Evolutionary conservation across 2,329 filamentous ascomycete genomes (phyloP), one percentile per base, ranked within the genome.

Genomic region (Aspergillus novoparasiticus): DNA sequence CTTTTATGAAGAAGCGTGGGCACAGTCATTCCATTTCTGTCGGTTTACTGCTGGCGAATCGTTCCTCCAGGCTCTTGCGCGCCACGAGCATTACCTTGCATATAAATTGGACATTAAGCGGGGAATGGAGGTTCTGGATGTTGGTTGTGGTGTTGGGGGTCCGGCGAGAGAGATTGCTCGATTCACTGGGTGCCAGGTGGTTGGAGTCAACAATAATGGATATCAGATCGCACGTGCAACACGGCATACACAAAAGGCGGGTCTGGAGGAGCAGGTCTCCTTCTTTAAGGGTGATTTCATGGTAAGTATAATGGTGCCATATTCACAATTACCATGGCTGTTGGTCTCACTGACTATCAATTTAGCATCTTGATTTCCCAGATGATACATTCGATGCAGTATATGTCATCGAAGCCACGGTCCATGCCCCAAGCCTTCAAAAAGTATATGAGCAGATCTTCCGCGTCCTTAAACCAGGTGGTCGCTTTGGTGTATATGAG

Each of bases 201-300:
- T 92, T 26, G 94, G 94, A 51, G 82, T 97, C 77, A 98, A 97
- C 87, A 97, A 97, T 87, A 97, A 97, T 80, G 92, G 97, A 82
- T 98, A 98, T 84, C 94, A 98, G 82, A 96, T 98, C 69, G 88
- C 97, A 76, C 91, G 94, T 68, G 94, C 93, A 21, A 93, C 88
- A 14, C 83, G 85, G 59, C 96, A 97, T 76, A 92, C 93, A 3
- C 80, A 85, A 64, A 92, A 92, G 80, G 92, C 95, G 80, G 89
- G 89, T 59, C 83, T 97, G 56, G 85, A 89, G 0, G 79, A 91
- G 73, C 92, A 96, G 82, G 83, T 97, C 68, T 85, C 85, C 64
- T 97, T 92, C 73, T 89, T 92, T 74, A 97, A 97, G 86, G 94
- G 93, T 61, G 94, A 97, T 76, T 98, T 98, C 78, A 97, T 97